phyloP scores from a whole-genome alignment of 1,284 basidiomycete species.

The Trametes sp. region DNA sequence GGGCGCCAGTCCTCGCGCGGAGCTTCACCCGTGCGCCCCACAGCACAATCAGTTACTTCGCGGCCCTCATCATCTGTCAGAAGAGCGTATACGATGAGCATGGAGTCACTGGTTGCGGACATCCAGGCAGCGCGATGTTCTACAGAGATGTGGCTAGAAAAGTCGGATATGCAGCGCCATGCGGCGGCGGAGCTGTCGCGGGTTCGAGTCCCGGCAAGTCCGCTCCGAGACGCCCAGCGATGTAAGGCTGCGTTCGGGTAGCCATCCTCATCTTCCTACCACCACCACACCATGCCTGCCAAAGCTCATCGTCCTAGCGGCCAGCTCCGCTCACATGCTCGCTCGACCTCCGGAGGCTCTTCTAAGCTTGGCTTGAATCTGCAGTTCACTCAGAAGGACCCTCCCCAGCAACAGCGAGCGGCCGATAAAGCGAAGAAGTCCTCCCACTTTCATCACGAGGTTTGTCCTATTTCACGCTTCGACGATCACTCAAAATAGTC shows the following conservation, averaged over 20 bases:
- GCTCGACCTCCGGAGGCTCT: conserved; percentile 61
- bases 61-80: no score
- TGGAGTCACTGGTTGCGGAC: no score
- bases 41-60: no score
- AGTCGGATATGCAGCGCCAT: conserved; percentile 9
- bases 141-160: no score
- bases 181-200: conserved; percentile 25
- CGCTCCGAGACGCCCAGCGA: conserved; percentile 21
- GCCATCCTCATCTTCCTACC: conserved; percentile 30
- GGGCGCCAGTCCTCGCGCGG: no score
- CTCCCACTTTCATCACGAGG: conserved; percentile 51
- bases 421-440: conserved; percentile 61
- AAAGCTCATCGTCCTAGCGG: conserved; percentile 52
- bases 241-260: conserved; percentile 25
- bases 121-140: no score
- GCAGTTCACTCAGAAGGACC: conserved; percentile 73
- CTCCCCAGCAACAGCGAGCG: conserved; percentile 47
- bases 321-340: conserved; percentile 64
- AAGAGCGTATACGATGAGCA: no score
- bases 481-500: conserved; percentile 20
- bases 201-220: conserved; percentile 23
- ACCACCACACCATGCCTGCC: conserved; percentile 57
- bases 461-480: conserved; percentile 39
- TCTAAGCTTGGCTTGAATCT: conserved; percentile 65
- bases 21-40: no score